Evolutionary conservation across 2,329 filamentous ascomycete species (phyloP), one percentile per base, ranked within the genome.

Genomic region (Talaromyces marneffei): DNA sequence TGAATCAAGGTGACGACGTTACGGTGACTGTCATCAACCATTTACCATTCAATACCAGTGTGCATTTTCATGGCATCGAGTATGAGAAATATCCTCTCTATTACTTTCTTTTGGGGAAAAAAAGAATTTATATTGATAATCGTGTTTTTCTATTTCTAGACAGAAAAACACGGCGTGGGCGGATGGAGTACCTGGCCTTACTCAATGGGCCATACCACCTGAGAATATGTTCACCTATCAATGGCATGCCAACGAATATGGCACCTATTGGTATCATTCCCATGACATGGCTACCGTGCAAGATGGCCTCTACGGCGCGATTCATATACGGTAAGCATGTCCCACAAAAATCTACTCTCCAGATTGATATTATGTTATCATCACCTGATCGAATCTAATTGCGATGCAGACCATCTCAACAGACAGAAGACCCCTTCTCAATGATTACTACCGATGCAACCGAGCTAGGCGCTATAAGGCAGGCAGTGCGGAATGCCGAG

Each of bases 211-310:
- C 3, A 85, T 87, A 59, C 66, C 72, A 12, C 78, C 83, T 0
- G 79, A 79, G 1, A 66, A 69, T 2, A 75, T 70, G 29, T 87
- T 82, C 65, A 74, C 76, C 0, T 84, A 87, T 67, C 74, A 73
- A 33, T 87, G 82, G 75, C 78, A 73, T n/a, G 84, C 84, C 0
- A 77, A 75, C 0, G 79, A 84, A 59, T 80, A 83, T 65, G 85
- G 85, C 2, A 80, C 79, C 44, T 85, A 83, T 71, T 86, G 82
- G 77, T 87, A 87, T 65, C 85, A 87, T 71, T 79, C 83, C 0
- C 85, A 87, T 66, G 76, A 77, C 25, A 72, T 75, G 1, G 78
- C 79, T 1, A 84, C 86, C 63, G 76, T 87, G 14, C 80, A 85
- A 61, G 85, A 88, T 65, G 86, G 86, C 0, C 72, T 85, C 10